Base-by-base conservation (phyloP, 768 basidiomycete genomes). In the Heimioporus sp. region DNA sequence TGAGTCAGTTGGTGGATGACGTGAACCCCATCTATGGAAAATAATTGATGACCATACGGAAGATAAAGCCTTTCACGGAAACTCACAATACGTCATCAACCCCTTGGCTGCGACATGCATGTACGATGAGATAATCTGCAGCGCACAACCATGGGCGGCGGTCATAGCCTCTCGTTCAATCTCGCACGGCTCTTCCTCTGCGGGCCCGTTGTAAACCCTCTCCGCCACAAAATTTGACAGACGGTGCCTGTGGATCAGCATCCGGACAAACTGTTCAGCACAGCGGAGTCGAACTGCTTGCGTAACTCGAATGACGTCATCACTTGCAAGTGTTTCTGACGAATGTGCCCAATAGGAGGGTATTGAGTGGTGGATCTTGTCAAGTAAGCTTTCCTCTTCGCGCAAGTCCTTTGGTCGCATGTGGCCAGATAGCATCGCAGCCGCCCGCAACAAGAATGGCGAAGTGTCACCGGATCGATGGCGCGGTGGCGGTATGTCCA, bases 1-100 rank as follows among this genome's bases (percentile, higher is more conserved):
- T 95, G 92, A 4, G 93, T 95, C 53, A 96, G 75, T 67, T 97
- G 94, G 65, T 97, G 93, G 42, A 97, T 96, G 53, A 95, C 92
- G 66, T 95, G 92, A 1, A 96, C 92, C 3, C 93, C 93, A 68
- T 93, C 92, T 94, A 62, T 5, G 28, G 8, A 51, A 44, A 52
- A 55, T 48, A 53, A 54, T 58, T 42, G 51, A 46, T 53, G 47
- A 47, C 54, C 48, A 37, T 32, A 45, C 21, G 36, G 52, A 32
- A 55, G 38, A 48, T 36, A 16, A 36, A 45, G 17, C 24, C 24
- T 5, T 51, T 43, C 38, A 46, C 24, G 58, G 35, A 30, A 10
- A 79, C 91, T 72, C 60, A 93, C 91, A 96, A 62, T 94, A 97
- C 6, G 93, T 95, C 92, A 97, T 95, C 61, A 95, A 60, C 54